Base-by-base conservation (phyloP, 1,284 basidiomycete genomes). In the Sporisorium scitamineum region DNA sequence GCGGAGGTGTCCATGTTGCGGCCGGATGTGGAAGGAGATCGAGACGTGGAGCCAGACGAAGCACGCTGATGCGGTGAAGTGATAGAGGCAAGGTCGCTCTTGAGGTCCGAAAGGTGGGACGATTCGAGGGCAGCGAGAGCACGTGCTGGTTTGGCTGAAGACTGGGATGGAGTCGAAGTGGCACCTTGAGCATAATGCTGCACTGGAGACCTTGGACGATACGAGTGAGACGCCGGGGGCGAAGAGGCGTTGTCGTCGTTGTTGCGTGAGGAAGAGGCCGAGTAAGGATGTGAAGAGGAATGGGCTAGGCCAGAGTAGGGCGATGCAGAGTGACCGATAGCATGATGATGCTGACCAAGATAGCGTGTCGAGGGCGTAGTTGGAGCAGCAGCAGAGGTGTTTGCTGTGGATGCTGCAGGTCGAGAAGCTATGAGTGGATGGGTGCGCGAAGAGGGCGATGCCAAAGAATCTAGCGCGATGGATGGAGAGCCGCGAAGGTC, bases 401-500 rank as follows among this genome's bases (percentile, higher is more conserved):
- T 27, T 14, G 39, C 24, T 7, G 70, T 58, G 16, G 56, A 55
- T 18, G 64, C 51, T 18, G 64, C 26, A 3, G 63, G 54, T 14
- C 54, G 51, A 29, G 64, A 37, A 29, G 64, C 53, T 34, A 54
- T 45, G 22, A 60, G 54, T 13, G 61, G 34, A 47, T 53, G 62
- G 24, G 63, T 32, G 5, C 55, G 53, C 18, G 52, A 26, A 5
- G 56, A 70, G 10, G 68, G 68, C n/a, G 57, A 62, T 6, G 61
- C 60, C 7, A 24, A 24, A 0, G 50, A 32, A 14, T 60, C 61
- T n/a, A 41, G 9, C 13, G 56, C 16, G 2, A 44, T 52, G 37
- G 70, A 67, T 20, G 70, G 65, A 9, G 70, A 73, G 22, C 70
- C 70, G 13, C 70, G 60, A 7, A 73, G 51, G 42, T 59, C 70